These are phyloP conservation scores for Clonostachys chloroleuca DNA, from an alignment of 2,329 filamentous ascomycete genomes.

Conservation along the genomic window DNA sequence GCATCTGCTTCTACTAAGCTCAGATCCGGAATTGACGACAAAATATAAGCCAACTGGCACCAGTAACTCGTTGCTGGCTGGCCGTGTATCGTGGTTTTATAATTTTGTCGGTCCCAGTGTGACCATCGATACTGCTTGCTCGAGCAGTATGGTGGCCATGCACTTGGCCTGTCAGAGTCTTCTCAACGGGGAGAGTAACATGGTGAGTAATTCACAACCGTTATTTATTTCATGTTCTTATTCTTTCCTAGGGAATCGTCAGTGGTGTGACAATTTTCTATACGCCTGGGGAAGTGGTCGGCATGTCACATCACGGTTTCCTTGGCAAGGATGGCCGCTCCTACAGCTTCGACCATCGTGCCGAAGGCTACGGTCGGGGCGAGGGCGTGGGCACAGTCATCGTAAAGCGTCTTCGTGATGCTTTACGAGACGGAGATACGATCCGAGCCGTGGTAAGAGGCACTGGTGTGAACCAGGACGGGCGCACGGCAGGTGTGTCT, in stretches of 20 bases:
- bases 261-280: too few relatives aligned
- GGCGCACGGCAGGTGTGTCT: constrained; percentile 36
- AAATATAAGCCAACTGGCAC: too few relatives aligned
- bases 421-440: constrained; percentile 46
- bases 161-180: neutral
- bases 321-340: neutral
- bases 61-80: too few relatives aligned
- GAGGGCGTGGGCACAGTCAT: constrained; percentile 51
- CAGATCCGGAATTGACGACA: too few relatives aligned
- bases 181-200: too few relatives aligned
- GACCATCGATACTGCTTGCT: neutral
- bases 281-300: too few relatives aligned
- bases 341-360: neutral
- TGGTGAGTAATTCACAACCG: too few relatives aligned
- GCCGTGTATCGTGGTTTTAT: too few relatives aligned
- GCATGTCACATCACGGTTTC: too few relatives aligned
- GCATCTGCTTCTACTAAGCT: too few relatives aligned
- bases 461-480: constrained; percentile 26
- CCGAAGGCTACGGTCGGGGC: constrained; percentile 10
- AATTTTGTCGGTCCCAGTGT: neutral
- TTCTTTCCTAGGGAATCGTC: too few relatives aligned
- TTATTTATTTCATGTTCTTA: too few relatives aligned
- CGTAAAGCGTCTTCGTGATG: constrained; percentile 53
- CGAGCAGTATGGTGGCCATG: neutral
- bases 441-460: constrained; percentile 21